These are phyloP conservation scores for Reticulascus tulasneorum DNA, from an alignment of 2,329 filamentous ascomycete genomes.

Conservation along the genomic window DNA sequence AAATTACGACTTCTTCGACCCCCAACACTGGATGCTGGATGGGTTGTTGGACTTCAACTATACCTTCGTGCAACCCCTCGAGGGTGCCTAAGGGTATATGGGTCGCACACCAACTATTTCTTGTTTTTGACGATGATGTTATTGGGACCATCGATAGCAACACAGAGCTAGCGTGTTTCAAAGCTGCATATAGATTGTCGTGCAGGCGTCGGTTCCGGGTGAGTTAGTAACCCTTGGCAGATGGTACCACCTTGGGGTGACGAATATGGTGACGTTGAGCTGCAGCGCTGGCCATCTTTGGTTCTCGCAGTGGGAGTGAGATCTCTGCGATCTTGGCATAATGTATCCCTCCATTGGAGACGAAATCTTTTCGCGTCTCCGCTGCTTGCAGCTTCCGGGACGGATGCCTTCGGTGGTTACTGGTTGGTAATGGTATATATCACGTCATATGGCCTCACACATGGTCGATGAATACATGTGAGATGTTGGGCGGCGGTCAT, in stretches of 20 bases:
- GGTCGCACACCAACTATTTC: background rate
- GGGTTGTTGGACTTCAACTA: conserved; percentile 79
- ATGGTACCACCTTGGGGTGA: conserved; percentile 8
- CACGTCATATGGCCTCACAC: too few relatives aligned
- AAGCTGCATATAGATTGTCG: conserved; percentile 1
- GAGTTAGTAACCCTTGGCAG: conserved; percentile 12
- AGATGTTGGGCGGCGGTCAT: too few relatives aligned
- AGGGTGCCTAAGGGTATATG: conserved; percentile 53
- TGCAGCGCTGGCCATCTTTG: too few relatives aligned
- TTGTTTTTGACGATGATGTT: background rate
- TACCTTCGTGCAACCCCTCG: conserved; percentile 52
- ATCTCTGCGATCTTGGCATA: conserved; percentile 7
- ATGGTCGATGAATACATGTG: too few relatives aligned
- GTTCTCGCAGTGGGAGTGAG: too few relatives aligned
- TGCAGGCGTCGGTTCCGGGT: conserved; percentile 8
- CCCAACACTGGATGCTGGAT: conserved; percentile 90
- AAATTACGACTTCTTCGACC: conserved; percentile 86
- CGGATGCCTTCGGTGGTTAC: too few relatives aligned
- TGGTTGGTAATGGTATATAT: too few relatives aligned
- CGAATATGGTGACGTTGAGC: conserved; percentile 10
- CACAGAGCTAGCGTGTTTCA: conserved; percentile 2
- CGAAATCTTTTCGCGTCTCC: background rate
- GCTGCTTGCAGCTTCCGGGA: too few relatives aligned
- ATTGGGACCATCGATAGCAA: background rate
- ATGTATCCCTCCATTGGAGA: background rate